These are phyloP conservation scores for Mallotus japonicus DNA, from an alignment of 441 rosid species.

Conservation along the genomic window DNA sequence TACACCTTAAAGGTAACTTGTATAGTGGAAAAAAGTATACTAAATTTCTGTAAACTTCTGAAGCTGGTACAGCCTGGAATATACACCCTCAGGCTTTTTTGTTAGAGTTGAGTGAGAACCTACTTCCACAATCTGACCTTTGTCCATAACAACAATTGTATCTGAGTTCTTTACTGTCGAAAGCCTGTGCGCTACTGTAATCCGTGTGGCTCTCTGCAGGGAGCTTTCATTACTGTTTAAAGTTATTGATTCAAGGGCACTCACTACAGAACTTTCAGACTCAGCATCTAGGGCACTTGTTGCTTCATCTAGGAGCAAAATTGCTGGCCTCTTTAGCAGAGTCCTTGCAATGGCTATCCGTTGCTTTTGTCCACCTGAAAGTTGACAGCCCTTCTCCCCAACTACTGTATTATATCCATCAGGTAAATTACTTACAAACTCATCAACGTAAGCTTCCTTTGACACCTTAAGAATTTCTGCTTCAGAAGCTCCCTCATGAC, in stretches of 20 bases:
- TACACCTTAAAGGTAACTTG: background rate
- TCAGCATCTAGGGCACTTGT: conserved; percentile 66
- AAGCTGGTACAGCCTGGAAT: conserved; percentile 45
- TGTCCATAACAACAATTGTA: conserved; percentile 53
- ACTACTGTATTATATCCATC: conserved; percentile 54
- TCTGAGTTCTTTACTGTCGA: conserved; percentile 56
- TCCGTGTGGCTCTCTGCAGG: conserved; percentile 39
- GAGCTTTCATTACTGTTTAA: conserved; percentile 23
- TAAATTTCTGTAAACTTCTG: conserved; percentile 31
- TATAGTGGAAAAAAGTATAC: background rate
- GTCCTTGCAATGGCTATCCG: conserved; percentile 62
- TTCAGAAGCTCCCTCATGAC: conserved; percentile 47
- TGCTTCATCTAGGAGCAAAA: conserved; percentile 67
- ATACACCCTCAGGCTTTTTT: conserved; percentile 39
- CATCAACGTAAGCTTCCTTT: conserved; percentile 53
- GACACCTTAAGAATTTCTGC: conserved; percentile 49
- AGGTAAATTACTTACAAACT: conserved; percentile 52
- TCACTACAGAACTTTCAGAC: conserved; percentile 55
- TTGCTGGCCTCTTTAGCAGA: conserved; percentile 53
- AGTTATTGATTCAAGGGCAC: conserved; percentile 42
- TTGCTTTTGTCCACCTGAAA: conserved; percentile 73
- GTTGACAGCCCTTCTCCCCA: conserved; percentile 75
- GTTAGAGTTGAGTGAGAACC: conserved; percentile 52
- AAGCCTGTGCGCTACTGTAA: conserved; percentile 66
- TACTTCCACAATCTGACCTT: conserved; percentile 50